A percentile compares a stretch with the other conserved stretches of the same genome.
phyloP scores from a whole-genome alignment of 257 asterid genomes.

The Solanum appendiculatum region DNA sequence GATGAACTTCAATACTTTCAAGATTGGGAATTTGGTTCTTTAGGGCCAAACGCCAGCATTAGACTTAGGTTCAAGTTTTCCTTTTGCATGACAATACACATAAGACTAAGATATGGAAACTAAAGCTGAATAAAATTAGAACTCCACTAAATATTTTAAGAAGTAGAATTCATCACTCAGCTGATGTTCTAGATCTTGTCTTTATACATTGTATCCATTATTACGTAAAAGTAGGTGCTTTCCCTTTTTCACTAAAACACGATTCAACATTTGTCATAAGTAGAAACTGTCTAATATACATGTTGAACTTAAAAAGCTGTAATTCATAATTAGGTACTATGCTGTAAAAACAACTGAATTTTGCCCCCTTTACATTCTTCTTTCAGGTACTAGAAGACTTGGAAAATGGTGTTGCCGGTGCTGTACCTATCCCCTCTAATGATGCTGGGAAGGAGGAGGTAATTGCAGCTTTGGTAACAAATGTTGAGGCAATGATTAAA shows the following conservation, averaged over 20 bases:
- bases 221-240: not conserved
- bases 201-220: not conserved
- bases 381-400: constrained; percentile 72
- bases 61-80: not conserved
- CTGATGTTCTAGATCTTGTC: not conserved
- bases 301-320: not conserved
- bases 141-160: not conserved
- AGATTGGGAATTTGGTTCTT: not conserved
- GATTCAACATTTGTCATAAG: not conserved
- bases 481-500: constrained; percentile 84
- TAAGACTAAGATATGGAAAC: not conserved
- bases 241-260: not conserved
- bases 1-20: not conserved
- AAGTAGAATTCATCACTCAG: not conserved
- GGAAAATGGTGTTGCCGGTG: constrained; percentile 55
- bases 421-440: constrained; percentile 59
- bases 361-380: not conserved
- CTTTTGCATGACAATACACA: not conserved
- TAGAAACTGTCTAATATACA: not conserved
- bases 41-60: not conserved
- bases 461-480: constrained; percentile 70
- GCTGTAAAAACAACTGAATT: not conserved
- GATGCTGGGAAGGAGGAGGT: constrained; percentile 65
- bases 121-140: not conserved
- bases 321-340: not conserved